Evolutionary conservation across 2,329 filamentous ascomycete genomes (phyloP).

Genomic region (Pseudodiploospora longispora): DNA sequence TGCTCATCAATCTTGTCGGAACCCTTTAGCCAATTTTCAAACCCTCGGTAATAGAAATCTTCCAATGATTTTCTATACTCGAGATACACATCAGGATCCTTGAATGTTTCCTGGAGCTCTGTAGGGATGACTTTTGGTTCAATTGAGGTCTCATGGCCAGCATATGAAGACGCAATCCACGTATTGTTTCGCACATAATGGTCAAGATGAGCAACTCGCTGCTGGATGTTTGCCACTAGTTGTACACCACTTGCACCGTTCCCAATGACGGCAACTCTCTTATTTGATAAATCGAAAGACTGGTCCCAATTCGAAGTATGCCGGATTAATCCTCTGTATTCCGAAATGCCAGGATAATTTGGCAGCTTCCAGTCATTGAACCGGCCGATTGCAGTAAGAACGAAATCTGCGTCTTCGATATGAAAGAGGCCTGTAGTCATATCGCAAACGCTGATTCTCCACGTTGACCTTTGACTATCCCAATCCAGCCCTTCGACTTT

Average conservation of each 20-base stretch:
- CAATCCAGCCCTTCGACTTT: constrained; percentile 49
- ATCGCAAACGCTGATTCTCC: constrained; percentile 40
- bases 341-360: constrained; percentile 47
- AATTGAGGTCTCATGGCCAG: constrained; percentile 44
- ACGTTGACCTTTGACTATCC: constrained; percentile 42
- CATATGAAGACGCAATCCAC: constrained; percentile 59
- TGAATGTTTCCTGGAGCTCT: constrained; percentile 50
- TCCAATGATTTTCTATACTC: constrained; percentile 50
- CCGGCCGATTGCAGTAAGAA: constrained; percentile 55
- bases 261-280: constrained; percentile 52
- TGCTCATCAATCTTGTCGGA: constrained; percentile 40
- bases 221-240: constrained; percentile 44
- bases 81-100: constrained; percentile 54
- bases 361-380: constrained; percentile 61
- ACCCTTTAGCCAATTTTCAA: constrained; percentile 45
- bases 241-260: constrained; percentile 56
- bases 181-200: constrained; percentile 59
- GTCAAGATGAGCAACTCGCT: constrained; percentile 42
- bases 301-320: constrained; percentile 56
- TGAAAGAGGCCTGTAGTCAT: constrained; percentile 28
- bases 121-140: constrained; percentile 46
- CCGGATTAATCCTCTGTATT: constrained; percentile 47
- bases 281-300: constrained; percentile 37
- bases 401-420: constrained; percentile 46
- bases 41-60: constrained; percentile 54